These are phyloP conservation scores for Lasiosphaeria ovina DNA, from an alignment of 495 filamentous ascomycete genomes.

Conservation along the genomic window DNA sequence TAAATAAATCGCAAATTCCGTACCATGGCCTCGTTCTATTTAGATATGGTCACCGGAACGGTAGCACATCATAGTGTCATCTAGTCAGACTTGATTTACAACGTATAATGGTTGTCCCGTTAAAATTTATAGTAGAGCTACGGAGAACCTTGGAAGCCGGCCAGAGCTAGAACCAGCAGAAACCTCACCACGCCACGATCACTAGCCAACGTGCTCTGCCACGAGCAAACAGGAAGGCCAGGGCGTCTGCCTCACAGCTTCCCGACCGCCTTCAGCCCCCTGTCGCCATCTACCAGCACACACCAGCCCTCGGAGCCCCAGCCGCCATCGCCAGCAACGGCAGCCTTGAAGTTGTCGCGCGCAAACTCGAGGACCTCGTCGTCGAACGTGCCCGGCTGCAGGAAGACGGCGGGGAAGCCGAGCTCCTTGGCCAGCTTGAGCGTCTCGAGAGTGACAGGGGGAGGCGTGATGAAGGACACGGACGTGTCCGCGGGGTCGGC, in stretches of 20 bases:
- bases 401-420: constrained; percentile 79
- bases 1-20: no score
- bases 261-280: constrained; percentile 60
- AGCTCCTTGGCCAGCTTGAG: constrained; percentile 76
- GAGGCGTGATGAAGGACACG: constrained; percentile 85
- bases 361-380: constrained; percentile 69
- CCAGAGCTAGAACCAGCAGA: background rate
- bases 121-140: no score
- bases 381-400: constrained; percentile 89
- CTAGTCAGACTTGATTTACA: no score
- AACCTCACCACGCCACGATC: no score
- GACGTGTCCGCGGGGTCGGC: constrained; percentile 65
- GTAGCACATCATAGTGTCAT: no score
- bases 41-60: no score
- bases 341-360: constrained; percentile 59
- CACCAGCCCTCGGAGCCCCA: constrained; percentile 78
- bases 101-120: no score
- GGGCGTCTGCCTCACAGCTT: constrained; percentile 19
- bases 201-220: background rate
- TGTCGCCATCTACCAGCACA: constrained; percentile 85
- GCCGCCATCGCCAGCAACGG: constrained; percentile 68
- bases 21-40: no score
- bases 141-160: no score
- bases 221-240: background rate
- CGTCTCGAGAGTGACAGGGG: constrained; percentile 63